phyloP scores from a whole-genome alignment of 2,329 filamentous ascomycete genomes.

The Apiospora hydei region DNA sequence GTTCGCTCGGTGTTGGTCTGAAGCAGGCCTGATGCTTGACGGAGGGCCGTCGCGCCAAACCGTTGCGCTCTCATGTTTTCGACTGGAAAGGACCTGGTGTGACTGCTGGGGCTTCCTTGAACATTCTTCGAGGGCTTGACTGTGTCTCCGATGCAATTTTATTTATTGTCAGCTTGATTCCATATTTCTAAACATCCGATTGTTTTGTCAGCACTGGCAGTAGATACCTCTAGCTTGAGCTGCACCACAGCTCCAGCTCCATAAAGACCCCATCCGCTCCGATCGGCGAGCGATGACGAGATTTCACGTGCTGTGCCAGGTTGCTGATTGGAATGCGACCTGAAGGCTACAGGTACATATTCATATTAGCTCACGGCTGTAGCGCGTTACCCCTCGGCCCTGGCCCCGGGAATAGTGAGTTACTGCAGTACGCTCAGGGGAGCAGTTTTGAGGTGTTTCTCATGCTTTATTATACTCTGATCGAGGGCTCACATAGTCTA shows the following conservation, averaged over 20 bases:
- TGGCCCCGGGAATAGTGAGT: background rate
- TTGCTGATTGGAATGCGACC: background rate
- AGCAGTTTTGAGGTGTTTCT: too few relatives aligned
- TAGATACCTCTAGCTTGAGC: constrained; percentile 1
- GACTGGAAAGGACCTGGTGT: background rate
- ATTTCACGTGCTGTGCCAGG: constrained; percentile 13
- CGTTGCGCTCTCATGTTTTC: constrained; percentile 36
- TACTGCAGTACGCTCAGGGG: background rate
- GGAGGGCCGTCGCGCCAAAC: constrained; percentile 35
- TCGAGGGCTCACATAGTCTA: too few relatives aligned
- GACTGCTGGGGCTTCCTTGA: background rate
- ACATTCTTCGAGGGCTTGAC: background rate
- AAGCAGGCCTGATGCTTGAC: constrained; percentile 33
- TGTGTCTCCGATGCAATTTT: background rate
- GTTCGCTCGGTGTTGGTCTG: background rate
- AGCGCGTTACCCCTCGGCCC: background rate
- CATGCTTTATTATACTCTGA: too few relatives aligned
- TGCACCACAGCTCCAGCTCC: background rate
- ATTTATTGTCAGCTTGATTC: background rate
- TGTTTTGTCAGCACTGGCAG: constrained; percentile 14
- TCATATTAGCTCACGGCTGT: background rate
- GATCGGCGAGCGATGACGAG: constrained; percentile 18
- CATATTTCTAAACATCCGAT: background rate
- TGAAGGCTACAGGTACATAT: background rate
- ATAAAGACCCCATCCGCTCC: constrained; percentile 1